Evolutionary conservation across 2,329 filamentous ascomycete genomes (phyloP), one percentile per base, ranked within the genome.

Genomic region (Cercospora zeae-maydis): DNA sequence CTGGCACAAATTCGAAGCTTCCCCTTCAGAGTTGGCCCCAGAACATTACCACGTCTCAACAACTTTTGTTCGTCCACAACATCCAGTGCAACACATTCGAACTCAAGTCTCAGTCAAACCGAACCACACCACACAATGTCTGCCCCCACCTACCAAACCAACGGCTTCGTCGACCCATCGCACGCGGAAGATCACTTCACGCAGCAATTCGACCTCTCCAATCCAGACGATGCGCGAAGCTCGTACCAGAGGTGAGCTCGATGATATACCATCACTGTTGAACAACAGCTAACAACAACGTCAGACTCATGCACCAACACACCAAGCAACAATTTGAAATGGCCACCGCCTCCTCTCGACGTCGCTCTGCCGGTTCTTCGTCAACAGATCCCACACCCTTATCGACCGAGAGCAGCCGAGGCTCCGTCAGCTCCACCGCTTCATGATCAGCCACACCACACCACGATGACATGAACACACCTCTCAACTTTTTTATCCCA

Each of bases 271-370:
- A 16, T 31, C 45, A 27, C n/a, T n/a, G n/a, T n/a, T 5, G 8
- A 9, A 16, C 1, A 4, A 8, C 5, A n/a, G 27, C 63, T 69
- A 58, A 70, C 59, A 16, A 27, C 4, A 3, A 19, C 27, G 4
- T 6, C 53, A 81, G 79, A 55, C 74, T 81, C 57, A 81, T 82
- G 79, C 80, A 81, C 64, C 76, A 81, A 66, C 80, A 82, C 73
- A 82, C 80, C 66, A 80, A 79, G 71, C 76, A 76, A 56, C 80
- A 82, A 68, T 78, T 81, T 51, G 77, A 75, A 56, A 77, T 75
- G 51, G 79, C 80, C 0, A 78, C 78, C 52, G 75, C 75, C 63
- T 81, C 79, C 8, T 78, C 78, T 3, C 75, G 78, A 33, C 73
- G 79, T 71, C 75, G 79, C 13, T 76, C 73, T 1, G 69, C 70